A percentile compares a stretch with the other conserved stretches of the same genome.
These are phyloP conservation scores for Neurospora sp. DNA, from an alignment of 495 filamentous ascomycete species.

Conservation along the genomic window DNA sequence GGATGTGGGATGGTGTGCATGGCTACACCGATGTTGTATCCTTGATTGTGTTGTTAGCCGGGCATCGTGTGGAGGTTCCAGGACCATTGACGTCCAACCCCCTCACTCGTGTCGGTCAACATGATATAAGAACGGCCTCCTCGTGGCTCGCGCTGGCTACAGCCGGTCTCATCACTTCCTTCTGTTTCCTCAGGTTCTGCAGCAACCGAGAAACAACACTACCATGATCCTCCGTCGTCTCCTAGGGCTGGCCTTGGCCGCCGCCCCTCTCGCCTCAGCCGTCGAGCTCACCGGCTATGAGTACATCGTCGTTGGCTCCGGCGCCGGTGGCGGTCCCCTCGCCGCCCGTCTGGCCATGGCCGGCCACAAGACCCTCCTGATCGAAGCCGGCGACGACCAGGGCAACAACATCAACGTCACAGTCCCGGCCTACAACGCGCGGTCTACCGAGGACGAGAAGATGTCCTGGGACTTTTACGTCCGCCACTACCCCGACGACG, in stretches of 20 bases:
- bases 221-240: slow-evolving; percentile 6
- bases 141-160: not conserved
- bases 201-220: not conserved
- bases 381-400: slow-evolving; percentile 53
- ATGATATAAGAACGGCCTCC: not conserved
- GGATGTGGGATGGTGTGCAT: not conserved
- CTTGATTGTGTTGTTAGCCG: not conserved
- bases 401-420: slow-evolving; percentile 18
- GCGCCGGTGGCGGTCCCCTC: slow-evolving; percentile 51
- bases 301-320: slow-evolving; percentile 56
- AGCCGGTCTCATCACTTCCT: not conserved
- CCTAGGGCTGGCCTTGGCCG: slow-evolving; percentile 7
- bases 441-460: slow-evolving; percentile 20
- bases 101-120: not conserved
- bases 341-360: slow-evolving; percentile 51
- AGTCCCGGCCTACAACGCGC: slow-evolving; percentile 16
- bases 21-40: not conserved
- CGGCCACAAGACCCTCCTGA: slow-evolving; percentile 46
- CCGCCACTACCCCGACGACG: slow-evolving; percentile 32
- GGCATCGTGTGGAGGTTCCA: not conserved
- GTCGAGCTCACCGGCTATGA: slow-evolving; percentile 38
- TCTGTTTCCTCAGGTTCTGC: not conserved
- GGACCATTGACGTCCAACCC: not conserved
- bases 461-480: slow-evolving; percentile 37
- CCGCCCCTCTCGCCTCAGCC: slow-evolving; percentile 4